Conservation (phyloP, 2,329 filamentous ascomycete species). For the Nemania sp. region DNA sequence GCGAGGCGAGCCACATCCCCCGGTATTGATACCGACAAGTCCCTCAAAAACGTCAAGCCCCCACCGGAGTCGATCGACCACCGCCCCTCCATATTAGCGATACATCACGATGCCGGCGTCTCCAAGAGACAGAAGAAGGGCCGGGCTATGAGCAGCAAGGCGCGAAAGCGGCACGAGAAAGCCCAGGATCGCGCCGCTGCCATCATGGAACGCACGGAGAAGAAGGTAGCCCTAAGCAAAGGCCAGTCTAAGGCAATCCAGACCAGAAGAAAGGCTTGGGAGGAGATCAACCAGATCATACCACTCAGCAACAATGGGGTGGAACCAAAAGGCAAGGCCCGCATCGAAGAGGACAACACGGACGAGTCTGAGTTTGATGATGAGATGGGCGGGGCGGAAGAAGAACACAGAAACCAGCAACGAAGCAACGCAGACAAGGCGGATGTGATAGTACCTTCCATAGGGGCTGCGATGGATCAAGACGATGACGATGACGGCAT, state of each 20-base stretch:
- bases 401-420: slow-evolving; percentile 13
- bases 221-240: slow-evolving; percentile 68
- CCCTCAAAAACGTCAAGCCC: slow-evolving; percentile 69
- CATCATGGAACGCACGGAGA: slow-evolving; percentile 68
- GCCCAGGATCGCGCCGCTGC: slow-evolving; percentile 70
- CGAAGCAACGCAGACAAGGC: slow-evolving; percentile 11
- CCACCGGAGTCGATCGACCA: slow-evolving; percentile 61
- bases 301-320: slow-evolving; percentile 32
- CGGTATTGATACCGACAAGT: slow-evolving; percentile 78
- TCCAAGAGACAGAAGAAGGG: slow-evolving; percentile 72
- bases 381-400: slow-evolving; percentile 42
- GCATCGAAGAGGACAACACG: slow-evolving; percentile 28
- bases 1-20: slow-evolving; percentile 79
- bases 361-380: slow-evolving; percentile 41
- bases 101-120: slow-evolving; percentile 75
- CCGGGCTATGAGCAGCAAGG: slow-evolving; percentile 68
- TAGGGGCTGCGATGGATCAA: slow-evolving; percentile 23
- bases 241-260: slow-evolving; percentile 61
- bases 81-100: slow-evolving; percentile 75
- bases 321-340: slow-evolving; percentile 32
- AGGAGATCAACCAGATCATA: slow-evolving; percentile 65
- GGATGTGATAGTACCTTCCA: slow-evolving; percentile 8
- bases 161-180: slow-evolving; percentile 67
- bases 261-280: slow-evolving; percentile 66
- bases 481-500: slow-evolving; percentile 39